phyloP scores from a whole-genome alignment of 2,329 filamentous ascomycete species.

The Colletotrichum lini region DNA sequence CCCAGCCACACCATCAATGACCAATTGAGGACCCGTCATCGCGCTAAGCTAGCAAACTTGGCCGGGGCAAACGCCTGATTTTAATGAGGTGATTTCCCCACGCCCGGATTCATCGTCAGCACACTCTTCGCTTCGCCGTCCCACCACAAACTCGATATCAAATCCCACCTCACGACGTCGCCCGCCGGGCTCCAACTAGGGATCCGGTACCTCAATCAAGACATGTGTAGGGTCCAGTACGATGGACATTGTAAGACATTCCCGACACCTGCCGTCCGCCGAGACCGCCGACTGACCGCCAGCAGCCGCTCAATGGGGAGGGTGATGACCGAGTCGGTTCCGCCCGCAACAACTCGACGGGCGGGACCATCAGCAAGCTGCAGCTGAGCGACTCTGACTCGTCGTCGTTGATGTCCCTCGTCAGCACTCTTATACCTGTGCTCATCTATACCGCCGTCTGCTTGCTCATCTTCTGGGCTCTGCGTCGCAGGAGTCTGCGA shows the following conservation, averaged over 20 bases:
- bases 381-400: constrained; percentile 54
- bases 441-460: constrained; percentile 64
- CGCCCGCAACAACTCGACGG: constrained; percentile 57
- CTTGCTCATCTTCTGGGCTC: constrained; percentile 64
- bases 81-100: background rate
- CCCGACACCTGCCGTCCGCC: background rate
- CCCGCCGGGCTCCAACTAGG: background rate
- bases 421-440: constrained; percentile 69
- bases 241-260: constrained; percentile 18
- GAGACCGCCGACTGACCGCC: constrained; percentile 24
- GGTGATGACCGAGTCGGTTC: constrained; percentile 61
- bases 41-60: constrained; percentile 8
- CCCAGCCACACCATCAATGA: constrained; percentile 7
- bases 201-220: background rate
- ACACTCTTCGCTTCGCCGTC: background rate
- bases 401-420: constrained; percentile 56
- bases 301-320: constrained; percentile 35
- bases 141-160: background rate
- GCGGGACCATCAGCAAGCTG: constrained; percentile 54
- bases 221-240: constrained; percentile 7
- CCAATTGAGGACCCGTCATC: constrained; percentile 6
- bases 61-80: background rate
- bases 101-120: constrained; percentile 4
- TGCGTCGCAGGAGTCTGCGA: constrained; percentile 63
- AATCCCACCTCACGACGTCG: constrained; percentile 1